Evolutionary conservation across 2,329 filamentous ascomycete genomes (phyloP).

Genomic region (Mollisia scopiformis): DNA sequence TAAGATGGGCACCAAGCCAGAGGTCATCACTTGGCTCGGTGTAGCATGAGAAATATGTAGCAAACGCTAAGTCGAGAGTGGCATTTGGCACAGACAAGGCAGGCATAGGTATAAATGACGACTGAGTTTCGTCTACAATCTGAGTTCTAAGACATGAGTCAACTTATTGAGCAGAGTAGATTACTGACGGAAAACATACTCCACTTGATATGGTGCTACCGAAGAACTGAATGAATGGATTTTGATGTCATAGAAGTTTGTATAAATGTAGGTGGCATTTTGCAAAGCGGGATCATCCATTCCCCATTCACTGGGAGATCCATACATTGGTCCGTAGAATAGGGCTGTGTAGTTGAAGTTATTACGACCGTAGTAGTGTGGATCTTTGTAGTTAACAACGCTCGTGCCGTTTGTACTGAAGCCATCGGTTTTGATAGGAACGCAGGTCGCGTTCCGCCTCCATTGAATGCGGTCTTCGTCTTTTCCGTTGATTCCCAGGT

Average conservation of each 20-base stretch:
- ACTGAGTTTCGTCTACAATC: no score
- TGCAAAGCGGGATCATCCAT: background rate
- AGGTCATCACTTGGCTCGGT: background rate
- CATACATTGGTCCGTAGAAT: background rate
- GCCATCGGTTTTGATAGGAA: background rate
- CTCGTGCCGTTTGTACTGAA: no score
- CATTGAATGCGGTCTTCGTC: background rate
- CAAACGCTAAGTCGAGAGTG: background rate
- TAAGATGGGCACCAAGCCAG: background rate
- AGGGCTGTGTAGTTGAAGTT: no score
- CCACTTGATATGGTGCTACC: background rate
- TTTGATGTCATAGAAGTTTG: background rate
- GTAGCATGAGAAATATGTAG: background rate
- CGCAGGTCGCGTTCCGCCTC: background rate
- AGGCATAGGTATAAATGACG: background rate
- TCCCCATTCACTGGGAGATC: background rate
- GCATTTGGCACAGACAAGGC: background rate
- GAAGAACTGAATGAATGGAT: background rate
- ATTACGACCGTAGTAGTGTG: no score
- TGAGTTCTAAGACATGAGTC: background rate
- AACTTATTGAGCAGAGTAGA: background rate
- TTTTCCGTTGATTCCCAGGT: background rate
- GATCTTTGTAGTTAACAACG: no score
- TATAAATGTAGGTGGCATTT: background rate
- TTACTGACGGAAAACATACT: background rate